phyloP scores from a whole-genome alignment of 345 rosid genomes.

The Lepidium sativum region DNA sequence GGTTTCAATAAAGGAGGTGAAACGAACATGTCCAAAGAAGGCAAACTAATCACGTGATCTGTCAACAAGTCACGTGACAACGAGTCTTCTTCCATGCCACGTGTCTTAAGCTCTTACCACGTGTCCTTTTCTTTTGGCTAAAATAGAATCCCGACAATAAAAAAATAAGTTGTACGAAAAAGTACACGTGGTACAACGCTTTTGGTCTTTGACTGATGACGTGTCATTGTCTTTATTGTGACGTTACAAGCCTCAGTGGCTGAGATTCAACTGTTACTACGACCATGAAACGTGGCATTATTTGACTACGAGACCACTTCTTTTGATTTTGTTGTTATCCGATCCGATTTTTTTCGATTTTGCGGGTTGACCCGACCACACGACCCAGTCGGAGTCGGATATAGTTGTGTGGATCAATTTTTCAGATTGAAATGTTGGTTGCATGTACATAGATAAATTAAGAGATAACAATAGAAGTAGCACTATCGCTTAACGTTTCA shows the following conservation, averaged over 20 bases:
- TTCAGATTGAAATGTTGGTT: too few species aligned
- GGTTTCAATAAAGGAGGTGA: constrained; percentile 8
- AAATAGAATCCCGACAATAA: constrained; percentile 8
- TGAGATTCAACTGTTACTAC: background rate
- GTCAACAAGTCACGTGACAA: constrained; percentile 17
- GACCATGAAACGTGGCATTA: background rate
- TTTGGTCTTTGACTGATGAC: constrained; percentile 26
- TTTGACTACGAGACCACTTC: background rate
- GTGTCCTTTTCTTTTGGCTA: too few species aligned
- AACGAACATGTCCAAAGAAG: constrained; percentile 16
- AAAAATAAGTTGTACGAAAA: constrained; percentile 25
- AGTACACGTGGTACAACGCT: constrained; percentile 25
- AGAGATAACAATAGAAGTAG: background rate
- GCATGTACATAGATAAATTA: too few species aligned
- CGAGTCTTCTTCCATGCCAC: background rate
- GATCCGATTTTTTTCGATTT: background rate
- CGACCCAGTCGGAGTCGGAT: too few species aligned
- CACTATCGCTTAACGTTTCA: background rate
- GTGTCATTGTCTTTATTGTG: background rate
- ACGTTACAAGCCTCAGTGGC: too few species aligned
- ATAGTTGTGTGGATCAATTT: too few species aligned
- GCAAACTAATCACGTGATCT: constrained; percentile 27
- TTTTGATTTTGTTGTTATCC: background rate
- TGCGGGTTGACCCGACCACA: background rate
- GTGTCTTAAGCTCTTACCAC: too few species aligned